These are phyloP conservation scores for Sporobolomyces pararoseus DNA, from an alignment of 768 basidiomycete genomes.

Conservation along the genomic window DNA sequence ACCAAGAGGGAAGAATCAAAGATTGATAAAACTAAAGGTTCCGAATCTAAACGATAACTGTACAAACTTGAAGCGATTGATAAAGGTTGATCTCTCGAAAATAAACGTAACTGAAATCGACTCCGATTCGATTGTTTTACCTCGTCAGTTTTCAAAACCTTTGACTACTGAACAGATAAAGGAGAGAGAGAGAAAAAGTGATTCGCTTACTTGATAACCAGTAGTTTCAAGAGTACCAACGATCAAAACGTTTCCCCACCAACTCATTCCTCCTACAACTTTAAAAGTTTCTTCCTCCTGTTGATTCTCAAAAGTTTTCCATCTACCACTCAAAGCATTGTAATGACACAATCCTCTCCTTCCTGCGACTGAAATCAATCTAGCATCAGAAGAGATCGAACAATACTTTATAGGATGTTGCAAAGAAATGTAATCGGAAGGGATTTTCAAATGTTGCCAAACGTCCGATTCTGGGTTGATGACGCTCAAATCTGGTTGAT, in stretches of 20 bases:
- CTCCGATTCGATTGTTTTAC: neutral
- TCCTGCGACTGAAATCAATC: conserved; percentile 87
- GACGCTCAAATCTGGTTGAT: conserved; percentile 96
- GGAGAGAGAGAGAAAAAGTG: neutral
- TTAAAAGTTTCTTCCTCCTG: conserved; percentile 79
- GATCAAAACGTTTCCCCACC: conserved; percentile 94
- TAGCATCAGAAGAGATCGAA: conserved; percentile 81
- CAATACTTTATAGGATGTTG: conserved; percentile 96
- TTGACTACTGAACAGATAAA: neutral
- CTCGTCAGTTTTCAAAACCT: too few relatives aligned
- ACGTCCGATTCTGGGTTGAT: conserved; percentile 97
- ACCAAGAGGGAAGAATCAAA: conserved; percentile 93
- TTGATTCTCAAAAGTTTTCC: conserved; percentile 81
- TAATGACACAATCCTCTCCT: conserved; percentile 87
- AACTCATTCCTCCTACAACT: conserved; percentile 85
- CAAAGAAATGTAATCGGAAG: conserved; percentile 74
- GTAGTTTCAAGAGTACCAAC: conserved; percentile 74
- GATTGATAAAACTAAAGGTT: conserved; percentile 80
- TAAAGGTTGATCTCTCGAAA: conserved; percentile 85
- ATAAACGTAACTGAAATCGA: conserved; percentile 70
- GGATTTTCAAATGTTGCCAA: conserved; percentile 96
- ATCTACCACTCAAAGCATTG: conserved; percentile 85
- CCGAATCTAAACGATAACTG: conserved; percentile 68
- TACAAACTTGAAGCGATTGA: conserved; percentile 77
- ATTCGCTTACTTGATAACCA: conserved; percentile 66